Percentiles rank a stretch among this genome's conserved stretches.
These are phyloP conservation scores for Theileria sp. DNA, from an alignment of 169 alveolate genomes.

Conservation along the genomic window DNA sequence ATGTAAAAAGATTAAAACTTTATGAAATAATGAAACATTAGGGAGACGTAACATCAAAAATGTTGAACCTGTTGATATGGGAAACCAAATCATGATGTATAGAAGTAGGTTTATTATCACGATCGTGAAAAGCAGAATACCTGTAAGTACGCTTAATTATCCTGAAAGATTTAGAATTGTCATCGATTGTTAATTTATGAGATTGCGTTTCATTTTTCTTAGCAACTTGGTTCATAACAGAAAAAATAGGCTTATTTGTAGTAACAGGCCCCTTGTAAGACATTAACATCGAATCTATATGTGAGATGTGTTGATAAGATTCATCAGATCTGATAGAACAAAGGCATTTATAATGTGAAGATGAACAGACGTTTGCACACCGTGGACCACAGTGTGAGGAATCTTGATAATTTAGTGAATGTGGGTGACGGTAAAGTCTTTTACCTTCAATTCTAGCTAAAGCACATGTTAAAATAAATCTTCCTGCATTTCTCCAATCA, in stretches of 20 bases:
- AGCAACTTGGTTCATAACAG: slow-evolving; percentile 65
- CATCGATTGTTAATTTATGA: slow-evolving; percentile 8
- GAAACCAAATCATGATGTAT: background rate
- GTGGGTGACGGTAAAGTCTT: slow-evolving; percentile 63
- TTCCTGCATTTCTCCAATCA: slow-evolving; percentile 88
- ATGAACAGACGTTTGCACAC: slow-evolving; percentile 72
- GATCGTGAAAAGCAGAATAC: slow-evolving; percentile 33
- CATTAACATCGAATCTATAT: slow-evolving; percentile 59
- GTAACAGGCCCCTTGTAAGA: slow-evolving; percentile 70
- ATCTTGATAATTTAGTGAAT: slow-evolving; percentile 68
- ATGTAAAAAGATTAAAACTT: background rate
- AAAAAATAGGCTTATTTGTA: slow-evolving; percentile 68
- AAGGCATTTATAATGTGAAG: slow-evolving; percentile 70
- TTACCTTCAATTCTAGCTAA: slow-evolving; percentile 78
- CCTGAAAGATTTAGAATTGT: slow-evolving; percentile 6
- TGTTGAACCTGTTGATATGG: background rate
- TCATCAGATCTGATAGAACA: slow-evolving; percentile 70
- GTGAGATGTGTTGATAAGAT: slow-evolving; percentile 38
- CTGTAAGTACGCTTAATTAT: slow-evolving; percentile 30
- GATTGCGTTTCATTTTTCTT: slow-evolving; percentile 49
- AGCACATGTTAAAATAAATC: slow-evolving; percentile 79
- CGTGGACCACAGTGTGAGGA: slow-evolving; percentile 74
- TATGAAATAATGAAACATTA: background rate
- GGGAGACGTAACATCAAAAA: slow-evolving; percentile 18
- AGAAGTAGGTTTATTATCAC: slow-evolving; percentile 23